These are phyloP conservation scores for Colletotrichum filicis DNA, from an alignment of 2,329 filamentous ascomycete genomes.

Conservation along the genomic window DNA sequence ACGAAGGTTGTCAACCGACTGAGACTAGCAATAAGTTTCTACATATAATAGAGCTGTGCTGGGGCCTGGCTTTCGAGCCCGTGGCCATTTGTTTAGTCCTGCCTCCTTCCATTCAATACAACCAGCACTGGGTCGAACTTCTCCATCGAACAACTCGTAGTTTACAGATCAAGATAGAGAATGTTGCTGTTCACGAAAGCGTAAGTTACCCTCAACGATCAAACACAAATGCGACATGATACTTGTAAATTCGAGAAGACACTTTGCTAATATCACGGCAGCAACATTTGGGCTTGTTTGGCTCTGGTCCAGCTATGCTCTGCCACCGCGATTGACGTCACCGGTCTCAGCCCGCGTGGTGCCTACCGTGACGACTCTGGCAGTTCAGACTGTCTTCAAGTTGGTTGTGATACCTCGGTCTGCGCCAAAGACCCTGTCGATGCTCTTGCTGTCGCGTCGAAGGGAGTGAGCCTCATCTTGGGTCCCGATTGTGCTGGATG, in stretches of 20 bases:
- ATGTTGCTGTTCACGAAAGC: no score
- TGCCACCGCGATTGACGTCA: background rate
- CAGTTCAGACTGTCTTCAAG: conserved; percentile 14
- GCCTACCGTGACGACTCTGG: conserved; percentile 7
- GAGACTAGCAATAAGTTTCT: no score
- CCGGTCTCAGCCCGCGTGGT: background rate
- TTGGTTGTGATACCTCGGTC: conserved; percentile 1
- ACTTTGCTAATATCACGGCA: background rate
- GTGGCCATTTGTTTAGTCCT: no score
- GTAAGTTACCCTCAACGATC: background rate
- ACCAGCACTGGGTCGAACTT: no score
- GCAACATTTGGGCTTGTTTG: background rate
- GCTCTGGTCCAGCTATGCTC: conserved; percentile 8
- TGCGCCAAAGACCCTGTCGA: background rate
- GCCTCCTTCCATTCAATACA: no score
- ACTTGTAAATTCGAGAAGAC: no score
- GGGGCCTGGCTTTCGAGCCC: no score
- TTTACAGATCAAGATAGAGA: no score
- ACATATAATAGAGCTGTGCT: no score
- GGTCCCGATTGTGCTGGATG: conserved; percentile 15
- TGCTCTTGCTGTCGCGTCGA: conserved; percentile 1
- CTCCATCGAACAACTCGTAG: no score
- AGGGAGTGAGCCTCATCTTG: background rate
- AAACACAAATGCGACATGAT: no score
- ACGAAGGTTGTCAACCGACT: no score